Base-by-base conservation (phyloP, 805 yeast species). In the Candida ipomoeae region DNA sequence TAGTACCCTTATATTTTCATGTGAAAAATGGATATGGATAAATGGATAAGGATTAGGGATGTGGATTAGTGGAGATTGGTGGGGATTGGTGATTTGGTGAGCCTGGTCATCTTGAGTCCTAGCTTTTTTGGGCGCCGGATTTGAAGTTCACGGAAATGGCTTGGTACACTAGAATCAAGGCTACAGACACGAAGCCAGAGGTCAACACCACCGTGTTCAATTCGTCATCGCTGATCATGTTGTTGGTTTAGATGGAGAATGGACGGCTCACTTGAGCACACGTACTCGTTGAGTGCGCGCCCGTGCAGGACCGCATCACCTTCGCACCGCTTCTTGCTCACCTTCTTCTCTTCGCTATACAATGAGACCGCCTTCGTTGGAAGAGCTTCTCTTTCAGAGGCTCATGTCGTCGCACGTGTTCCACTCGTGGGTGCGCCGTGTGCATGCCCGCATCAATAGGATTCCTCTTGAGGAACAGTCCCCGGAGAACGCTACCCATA, bases 191-290 rank as follows among this genome's bases (percentile, higher is more conserved):
- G 49, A 89, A 66, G 5, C 97, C 97, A 57, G 87, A 84, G 11
- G 81, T 67, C 42, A 88, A 77, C 46, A 88, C 95, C 41, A 89
- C 71, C 44, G 80, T 70, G 66, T 90, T 82, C 65, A 91, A 78
- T 67, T 89, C 94, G 49, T 74, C 74, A 75, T 91, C 97, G 14
- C 88, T 75, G 62, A 91, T 90, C 97, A 91, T 91, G 44, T 23
- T 52, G 39, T 36, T 14, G 20, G 29, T 23, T 36, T 14, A 14
- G 21, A 18, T 37, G 46, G 29, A 32, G 48, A 40, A n/a, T n/a
- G 17, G 21, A 10, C 6, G 31, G 46, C n/a, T 7, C 26, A 33
- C 33, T 21, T 37, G 34, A 48, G 38, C 46, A 35, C 40, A 35
- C 46, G 46, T 41, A 43, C 38, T 29, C 45, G 35, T 39, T 37